Evolutionary conservation across 164 flowering plant species (phyloP).

Genomic region (Protea cynaroides): DNA sequence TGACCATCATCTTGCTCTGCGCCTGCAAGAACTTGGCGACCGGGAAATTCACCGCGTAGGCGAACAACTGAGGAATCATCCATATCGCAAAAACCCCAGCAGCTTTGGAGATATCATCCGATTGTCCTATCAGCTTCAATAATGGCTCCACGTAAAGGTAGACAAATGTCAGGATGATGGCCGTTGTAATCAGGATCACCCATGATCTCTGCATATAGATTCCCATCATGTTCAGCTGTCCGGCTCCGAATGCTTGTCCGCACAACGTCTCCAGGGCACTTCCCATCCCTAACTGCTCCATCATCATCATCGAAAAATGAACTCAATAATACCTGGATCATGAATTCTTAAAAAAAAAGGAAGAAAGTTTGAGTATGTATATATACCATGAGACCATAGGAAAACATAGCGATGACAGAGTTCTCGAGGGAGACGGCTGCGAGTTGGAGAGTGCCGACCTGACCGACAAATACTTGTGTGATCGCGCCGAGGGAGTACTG

Average conservation of each 20-base stretch:
- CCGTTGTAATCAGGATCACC: constrained; percentile 20
- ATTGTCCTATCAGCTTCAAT: constrained; percentile 16
- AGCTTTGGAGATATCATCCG: constrained; percentile 10
- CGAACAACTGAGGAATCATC: constrained; percentile 31
- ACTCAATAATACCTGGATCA: no score
- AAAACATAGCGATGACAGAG: constrained; percentile 67
- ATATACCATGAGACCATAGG: constrained; percentile 63
- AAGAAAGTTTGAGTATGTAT: no score
- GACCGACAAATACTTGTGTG: constrained; percentile 69
- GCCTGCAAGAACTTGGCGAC: constrained; percentile 30
- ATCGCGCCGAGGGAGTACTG: constrained; percentile 72
- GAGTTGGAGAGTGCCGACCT: constrained; percentile 52
- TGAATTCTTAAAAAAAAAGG: no score
- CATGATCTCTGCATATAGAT: constrained; percentile 36
- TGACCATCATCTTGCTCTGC: constrained; percentile 14
- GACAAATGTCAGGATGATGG: constrained; percentile 5
- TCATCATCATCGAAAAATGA: not conserved
- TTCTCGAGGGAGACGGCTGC: constrained; percentile 75
- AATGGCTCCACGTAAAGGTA: constrained; percentile 18
- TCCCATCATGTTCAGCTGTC: constrained; percentile 25
- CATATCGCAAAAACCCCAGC: constrained; percentile 29
- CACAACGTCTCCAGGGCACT: constrained; percentile 35
- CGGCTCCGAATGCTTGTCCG: constrained; percentile 36
- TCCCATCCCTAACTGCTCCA: constrained; percentile 27
- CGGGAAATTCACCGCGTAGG: constrained; percentile 24